Evolutionary conservation across 2,329 filamentous ascomycete genomes (phyloP).

Genomic region (Trichoderma oligosporum): DNA sequence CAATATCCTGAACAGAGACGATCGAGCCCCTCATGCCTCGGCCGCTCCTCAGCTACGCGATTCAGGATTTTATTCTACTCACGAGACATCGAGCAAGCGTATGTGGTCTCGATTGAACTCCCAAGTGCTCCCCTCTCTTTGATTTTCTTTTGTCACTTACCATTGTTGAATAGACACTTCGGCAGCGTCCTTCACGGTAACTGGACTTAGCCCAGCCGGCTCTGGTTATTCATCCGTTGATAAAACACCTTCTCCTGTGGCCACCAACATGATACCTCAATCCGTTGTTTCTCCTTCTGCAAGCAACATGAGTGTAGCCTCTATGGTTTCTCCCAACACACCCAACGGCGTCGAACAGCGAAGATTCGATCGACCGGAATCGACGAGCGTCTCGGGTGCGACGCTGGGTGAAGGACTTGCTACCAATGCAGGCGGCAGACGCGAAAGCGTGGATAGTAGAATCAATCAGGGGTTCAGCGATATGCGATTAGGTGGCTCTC

Average conservation of each 20-base stretch:
- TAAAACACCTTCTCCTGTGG: slow-evolving; percentile 60
- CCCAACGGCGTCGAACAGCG: slow-evolving; percentile 42
- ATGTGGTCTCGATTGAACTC: slow-evolving; percentile 22
- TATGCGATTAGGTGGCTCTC: slow-evolving; percentile 62
- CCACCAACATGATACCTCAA: slow-evolving; percentile 48
- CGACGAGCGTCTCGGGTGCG: slow-evolving; percentile 29
- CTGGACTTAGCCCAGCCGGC: slow-evolving; percentile 40
- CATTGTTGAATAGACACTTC: slow-evolving; percentile 34
- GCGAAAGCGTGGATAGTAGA: slow-evolving; percentile 76
- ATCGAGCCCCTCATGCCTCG: slow-evolving; percentile 29
- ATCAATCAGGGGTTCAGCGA: slow-evolving; percentile 70
- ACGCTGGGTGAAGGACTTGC: slow-evolving; percentile 36
- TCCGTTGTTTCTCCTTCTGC: slow-evolving; percentile 53
- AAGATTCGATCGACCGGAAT: slow-evolving; percentile 43
- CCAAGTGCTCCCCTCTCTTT: slow-evolving; percentile 7
- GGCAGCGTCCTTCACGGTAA: slow-evolving; percentile 38
- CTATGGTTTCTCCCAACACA: slow-evolving; percentile 60
- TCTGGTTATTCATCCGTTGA: slow-evolving; percentile 51
- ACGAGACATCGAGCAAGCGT: slow-evolving; percentile 44
- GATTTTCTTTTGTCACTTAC: slow-evolving; percentile 19
- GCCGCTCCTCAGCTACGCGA: slow-evolving; percentile 37
- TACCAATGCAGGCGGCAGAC: slow-evolving; percentile 50
- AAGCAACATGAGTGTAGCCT: slow-evolving; percentile 62
- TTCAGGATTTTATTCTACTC: slow-evolving; percentile 44
- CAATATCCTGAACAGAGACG: slow-evolving; percentile 39